Evolutionary conservation across 192 early-diverging fungal species (phyloP), one percentile per base, ranked within the genome.

Genomic region (Bifiguratus adelaidae): DNA sequence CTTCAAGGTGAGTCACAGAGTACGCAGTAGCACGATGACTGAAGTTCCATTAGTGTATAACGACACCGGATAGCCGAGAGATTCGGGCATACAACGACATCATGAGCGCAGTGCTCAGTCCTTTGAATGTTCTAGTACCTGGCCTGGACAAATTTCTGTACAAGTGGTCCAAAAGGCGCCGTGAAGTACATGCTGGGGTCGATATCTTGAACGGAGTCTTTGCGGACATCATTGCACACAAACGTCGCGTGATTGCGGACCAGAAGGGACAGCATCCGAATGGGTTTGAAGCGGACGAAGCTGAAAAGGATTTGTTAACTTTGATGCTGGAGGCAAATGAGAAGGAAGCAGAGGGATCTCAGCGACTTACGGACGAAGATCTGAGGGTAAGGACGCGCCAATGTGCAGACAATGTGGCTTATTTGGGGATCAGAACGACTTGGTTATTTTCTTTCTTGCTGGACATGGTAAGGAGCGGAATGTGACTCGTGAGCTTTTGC

Each of bases 121-220:
- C 68, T 0, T 30, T 76, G 6, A 75, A 63, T 47, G 62, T 66
- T 18, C 52, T 78, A 41, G 73, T 78, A 22, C 68, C 66, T 23
- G 56, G 61, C 41, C 58, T 81, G 1, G 78, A 78, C 23, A 46
- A 48, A n/a, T 29, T 47, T 8, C 24, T 59, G 7, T 1, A 28
- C 0, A 29, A 30, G 29, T 12, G 36, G 21, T 43, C 47, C 26
- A 48, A 48, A 1, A 5, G 30, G 8, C 16, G 57, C 19, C 12
- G 11, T 0, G 15, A 27, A 15, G 1, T 9, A 3, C 57, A 59
- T 28, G 20, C 41, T 13, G 36, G 33, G 15, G 11, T 59, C 7
- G 16, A 52, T 20, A 19, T 9, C 1, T 28, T 70, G 21, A 45
- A 22, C 15, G 36, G 27, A 20, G 24, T 45, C 13, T 41, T 47